A percentile compares a stretch with the other conserved stretches of the same genome.
phyloP scores from a whole-genome alignment of 2,329 filamentous ascomycete genomes.

The Ceratocystiopsis brevicomis region DNA sequence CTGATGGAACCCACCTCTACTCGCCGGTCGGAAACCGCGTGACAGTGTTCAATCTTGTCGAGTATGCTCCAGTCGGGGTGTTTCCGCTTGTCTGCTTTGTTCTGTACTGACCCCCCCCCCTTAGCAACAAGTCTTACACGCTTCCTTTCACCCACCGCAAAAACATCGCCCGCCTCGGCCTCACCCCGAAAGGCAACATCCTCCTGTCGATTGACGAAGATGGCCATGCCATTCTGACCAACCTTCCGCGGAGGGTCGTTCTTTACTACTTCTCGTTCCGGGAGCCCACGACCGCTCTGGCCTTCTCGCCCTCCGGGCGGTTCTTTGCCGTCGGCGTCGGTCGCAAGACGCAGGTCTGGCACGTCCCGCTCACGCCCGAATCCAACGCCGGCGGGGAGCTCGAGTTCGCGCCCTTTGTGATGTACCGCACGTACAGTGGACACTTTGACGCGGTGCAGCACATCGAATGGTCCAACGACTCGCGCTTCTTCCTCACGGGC shows the following conservation, averaged over 20 bases:
- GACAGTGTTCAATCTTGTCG: slow-evolving; percentile 86
- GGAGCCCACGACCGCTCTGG: slow-evolving; percentile 59
- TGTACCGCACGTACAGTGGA: slow-evolving; percentile 66
- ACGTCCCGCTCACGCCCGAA: slow-evolving; percentile 78
- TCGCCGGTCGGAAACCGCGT: slow-evolving; percentile 94
- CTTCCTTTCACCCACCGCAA: slow-evolving; percentile 82
- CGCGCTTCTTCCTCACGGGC: slow-evolving; percentile 80
- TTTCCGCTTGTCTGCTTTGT: neutral
- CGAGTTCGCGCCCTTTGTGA: slow-evolving; percentile 87
- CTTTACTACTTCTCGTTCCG: slow-evolving; percentile 96
- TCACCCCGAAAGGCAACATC: slow-evolving; percentile 80
- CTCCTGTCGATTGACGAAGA: slow-evolving; percentile 87
- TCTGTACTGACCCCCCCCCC: neutral
- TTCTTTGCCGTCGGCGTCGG: slow-evolving; percentile 83
- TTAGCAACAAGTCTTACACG: slow-evolving; percentile 70
- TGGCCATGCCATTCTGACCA: slow-evolving; percentile 82
- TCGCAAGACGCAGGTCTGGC: slow-evolving; percentile 84
- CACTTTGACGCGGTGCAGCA: slow-evolving; percentile 76
- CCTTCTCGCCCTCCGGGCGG: slow-evolving; percentile 78
- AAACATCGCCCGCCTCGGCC: slow-evolving; percentile 74
- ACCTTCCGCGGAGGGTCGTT: slow-evolving; percentile 65
- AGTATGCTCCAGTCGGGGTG: slow-evolving; percentile 35
- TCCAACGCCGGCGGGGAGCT: slow-evolving; percentile 61
- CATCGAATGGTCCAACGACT: slow-evolving; percentile 92
- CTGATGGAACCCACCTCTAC: slow-evolving; percentile 86